Evolutionary conservation across 2,329 filamentous ascomycete species (phyloP).

Genomic region (Podosphaera aphanis): DNA sequence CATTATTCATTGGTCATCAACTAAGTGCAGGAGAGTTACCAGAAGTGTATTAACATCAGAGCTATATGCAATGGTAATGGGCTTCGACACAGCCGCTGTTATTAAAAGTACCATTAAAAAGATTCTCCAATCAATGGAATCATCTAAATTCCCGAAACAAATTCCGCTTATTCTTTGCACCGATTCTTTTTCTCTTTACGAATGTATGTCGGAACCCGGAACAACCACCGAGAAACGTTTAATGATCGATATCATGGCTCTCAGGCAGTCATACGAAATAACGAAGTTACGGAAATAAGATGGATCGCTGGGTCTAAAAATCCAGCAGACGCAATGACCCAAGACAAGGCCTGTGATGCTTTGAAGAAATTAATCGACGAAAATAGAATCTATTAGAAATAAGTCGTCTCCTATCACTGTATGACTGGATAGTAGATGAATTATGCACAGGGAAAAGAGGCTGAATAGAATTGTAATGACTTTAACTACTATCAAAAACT

Average conservation of each 20-base stretch:
- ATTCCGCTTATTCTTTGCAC: conserved; percentile 1
- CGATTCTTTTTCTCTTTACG: neutral
- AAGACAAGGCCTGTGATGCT: neutral
- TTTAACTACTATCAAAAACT: too few species aligned
- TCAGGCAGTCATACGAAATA: neutral
- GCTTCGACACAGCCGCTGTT: neutral
- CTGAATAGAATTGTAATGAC: too few species aligned
- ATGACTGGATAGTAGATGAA: too few species aligned
- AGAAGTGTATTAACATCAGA: neutral
- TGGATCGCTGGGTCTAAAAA: neutral
- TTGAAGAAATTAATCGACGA: neutral
- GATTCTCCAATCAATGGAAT: too few species aligned
- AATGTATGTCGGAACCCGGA: neutral
- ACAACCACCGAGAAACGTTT: conserved; percentile 1
- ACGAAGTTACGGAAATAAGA: neutral
- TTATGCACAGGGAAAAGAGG: too few species aligned
- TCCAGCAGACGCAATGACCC: neutral
- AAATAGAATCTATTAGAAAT: too few species aligned
- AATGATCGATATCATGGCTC: neutral
- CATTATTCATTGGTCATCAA: neutral
- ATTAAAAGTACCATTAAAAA: neutral
- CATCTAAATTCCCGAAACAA: neutral
- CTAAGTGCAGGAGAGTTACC: neutral
- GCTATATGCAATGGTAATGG: neutral
- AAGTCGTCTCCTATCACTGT: too few species aligned